Evolutionary conservation across 805 yeast genomes (phyloP), one percentile per base, ranked within the genome.

Genomic region (Wickerhamomyces sydowiorum): DNA sequence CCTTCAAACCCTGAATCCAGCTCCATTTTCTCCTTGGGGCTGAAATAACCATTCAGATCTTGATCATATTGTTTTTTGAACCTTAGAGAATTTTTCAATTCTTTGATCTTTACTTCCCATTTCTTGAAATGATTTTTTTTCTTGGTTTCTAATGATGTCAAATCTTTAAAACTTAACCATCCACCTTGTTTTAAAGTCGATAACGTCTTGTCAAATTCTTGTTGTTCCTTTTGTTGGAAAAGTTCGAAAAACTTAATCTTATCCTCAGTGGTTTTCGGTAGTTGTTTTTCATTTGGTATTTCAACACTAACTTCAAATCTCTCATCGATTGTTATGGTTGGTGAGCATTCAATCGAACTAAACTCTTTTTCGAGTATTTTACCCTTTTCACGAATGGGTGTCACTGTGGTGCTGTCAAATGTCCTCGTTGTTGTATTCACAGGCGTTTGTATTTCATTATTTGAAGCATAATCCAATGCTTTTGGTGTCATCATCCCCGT

Each of bases 101-200:
- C 40, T 31, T 46, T 39, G 4, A 54, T 44, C 38, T 53, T 54
- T 2, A 25, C 23, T 7, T 53, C 56, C 59, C 59, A 54, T n/a
- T 50, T 46, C 6, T 41, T 41, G 45, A 51, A 52, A 31, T 54
- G 53, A 29, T 49, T 51, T 13, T 36, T 39, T 19, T 49, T 48
- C 10, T 57, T 48, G 8, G 31, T 37, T 28, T 52, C 51, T 7
- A 54, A 23, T 23, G 46, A 44, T 8, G n/a, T 12, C 1, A 52
- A 17, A 37, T 54, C 57, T 17, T 32, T 39, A 15, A 45, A 45
- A 22, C 51, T 53, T 53, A 53, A 44, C 59, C 59, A 54, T 5
- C 59, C 59, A 41, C 57, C 43, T n/a, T 42, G 40, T 37, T 44
- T 44, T 13, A 54, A 33, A 29, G 47, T 42, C 18, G 41, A 28